Evolutionary conservation across 805 yeast species (phyloP), one percentile per base, ranked within the genome.

Genomic region (Kregervanrija delftensis): DNA sequence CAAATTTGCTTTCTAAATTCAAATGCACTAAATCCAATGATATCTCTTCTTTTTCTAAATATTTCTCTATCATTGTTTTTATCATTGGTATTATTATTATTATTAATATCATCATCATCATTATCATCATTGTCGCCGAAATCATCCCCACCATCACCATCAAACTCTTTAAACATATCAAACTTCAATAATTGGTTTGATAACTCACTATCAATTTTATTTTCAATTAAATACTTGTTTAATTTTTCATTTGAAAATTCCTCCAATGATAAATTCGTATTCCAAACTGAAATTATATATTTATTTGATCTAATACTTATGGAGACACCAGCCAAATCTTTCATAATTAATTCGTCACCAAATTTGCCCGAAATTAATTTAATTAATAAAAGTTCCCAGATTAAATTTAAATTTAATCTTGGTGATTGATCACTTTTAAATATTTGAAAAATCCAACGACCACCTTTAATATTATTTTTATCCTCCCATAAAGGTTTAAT

Each of bases 401-500:
- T 68, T 42, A 76, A 60, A 30, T 51, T 70, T 55, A 47, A 64
- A 53, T 57, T 52, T 33, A 48, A 49, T 35, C 52, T 57, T 40
- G 49, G 43, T 41, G 48, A 36, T 39, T 52, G 13, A 12, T 45
- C 47, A 17, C 44, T 45, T 35, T 43, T 49, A 31, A 47, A 35
- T 12, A 37, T 42, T 28, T 42, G 49, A 51, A 78, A 73, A 14
- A 75, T 70, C 83, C 83, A 79, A 52, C 83, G 65, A 2, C 86
- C 86, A 33, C 86, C 86, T 42, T 68, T 65, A 48, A 72, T 61
- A 56, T 80, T 80, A 41, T 70, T 65, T 8, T 81, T 80, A 55
- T 81, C 85, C 56, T 80, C 85, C 85, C 86, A 80, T 40, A 77
- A 74, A 10, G 86, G 86, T 50, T 74, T 73, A 33, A 79, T 69